A percentile compares a stretch with the other conserved stretches of the same genome.
Evolutionary conservation across 768 basidiomycete species (phyloP).

Genomic region (Boletus rubroflammeus): DNA sequence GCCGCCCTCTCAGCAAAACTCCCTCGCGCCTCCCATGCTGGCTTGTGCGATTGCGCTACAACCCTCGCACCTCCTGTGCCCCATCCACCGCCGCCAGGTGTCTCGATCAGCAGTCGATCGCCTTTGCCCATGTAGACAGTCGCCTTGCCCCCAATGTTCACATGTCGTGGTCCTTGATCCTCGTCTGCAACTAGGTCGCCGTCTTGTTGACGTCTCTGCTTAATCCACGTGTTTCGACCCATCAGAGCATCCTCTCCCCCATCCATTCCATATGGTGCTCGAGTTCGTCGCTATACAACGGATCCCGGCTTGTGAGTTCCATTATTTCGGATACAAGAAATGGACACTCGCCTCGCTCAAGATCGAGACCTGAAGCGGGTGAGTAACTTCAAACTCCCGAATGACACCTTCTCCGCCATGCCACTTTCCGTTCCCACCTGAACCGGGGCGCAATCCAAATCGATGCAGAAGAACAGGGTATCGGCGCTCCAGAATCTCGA

Average conservation of each 20-base stretch:
- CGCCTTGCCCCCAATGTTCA: conserved; percentile 90
- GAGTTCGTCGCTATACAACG: conserved; percentile 62
- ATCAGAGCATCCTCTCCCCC: conserved; percentile 69
- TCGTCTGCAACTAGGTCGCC: conserved; percentile 52
- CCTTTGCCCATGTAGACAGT: conserved; percentile 87
- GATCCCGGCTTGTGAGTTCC: neutral
- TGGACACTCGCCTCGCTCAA: conserved; percentile 64
- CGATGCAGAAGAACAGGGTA: conserved; percentile 88
- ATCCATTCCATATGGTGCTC: conserved; percentile 82
- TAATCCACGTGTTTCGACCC: conserved; percentile 89
- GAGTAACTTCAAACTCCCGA: conserved; percentile 78
- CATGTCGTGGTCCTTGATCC: conserved; percentile 44
- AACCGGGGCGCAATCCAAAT: conserved; percentile 71
- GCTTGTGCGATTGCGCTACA: conserved; percentile 28
- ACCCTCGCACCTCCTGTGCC: conserved; percentile 37
- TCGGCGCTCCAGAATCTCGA: conserved; percentile 89
- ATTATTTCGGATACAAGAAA: neutral
- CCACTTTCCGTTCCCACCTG: conserved; percentile 69
- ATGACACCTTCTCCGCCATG: conserved; percentile 82
- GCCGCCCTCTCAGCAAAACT: conserved; percentile 63
- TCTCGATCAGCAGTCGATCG: conserved; percentile 76
- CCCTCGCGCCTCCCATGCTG: conserved; percentile 66
- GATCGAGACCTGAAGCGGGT: conserved; percentile 83
- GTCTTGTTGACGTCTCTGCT: conserved; percentile 60
- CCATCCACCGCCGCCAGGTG: conserved; percentile 91